A percentile compares a stretch with the other conserved stretches of the same genome.
These are phyloP conservation scores for Karstenula rhodostoma DNA, from an alignment of 2,329 filamentous ascomycete species.

Conservation along the genomic window DNA sequence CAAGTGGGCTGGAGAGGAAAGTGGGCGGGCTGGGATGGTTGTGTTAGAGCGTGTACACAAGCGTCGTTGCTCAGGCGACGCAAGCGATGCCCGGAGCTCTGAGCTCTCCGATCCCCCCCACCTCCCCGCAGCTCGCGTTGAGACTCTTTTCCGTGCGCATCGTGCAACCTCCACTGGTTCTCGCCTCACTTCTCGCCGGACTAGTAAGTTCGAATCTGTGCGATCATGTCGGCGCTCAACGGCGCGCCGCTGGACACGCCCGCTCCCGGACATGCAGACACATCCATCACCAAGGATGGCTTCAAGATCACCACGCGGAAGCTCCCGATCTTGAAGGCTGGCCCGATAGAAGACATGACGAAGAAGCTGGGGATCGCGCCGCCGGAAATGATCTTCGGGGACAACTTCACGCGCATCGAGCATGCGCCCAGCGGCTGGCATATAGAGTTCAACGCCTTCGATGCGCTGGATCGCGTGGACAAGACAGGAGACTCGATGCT, in stretches of 20 bases:
- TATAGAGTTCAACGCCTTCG: conserved; percentile 82
- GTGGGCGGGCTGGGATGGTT: conserved; percentile 11
- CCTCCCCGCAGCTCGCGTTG: conserved; percentile 1
- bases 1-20: conserved; percentile 11
- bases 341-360: conserved; percentile 86
- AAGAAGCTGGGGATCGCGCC: conserved; percentile 81
- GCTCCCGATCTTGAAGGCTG: conserved; percentile 91
- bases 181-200: conserved; percentile 7
- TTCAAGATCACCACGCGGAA: conserved; percentile 86
- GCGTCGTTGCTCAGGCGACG: conserved; percentile 24
- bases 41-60: conserved; percentile 21
- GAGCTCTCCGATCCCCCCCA: conserved; percentile 18
- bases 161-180: conserved; percentile 19
- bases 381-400: conserved; percentile 99
- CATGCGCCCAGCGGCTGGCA: conserved; percentile 80
- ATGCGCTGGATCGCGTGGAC: conserved; percentile 89
- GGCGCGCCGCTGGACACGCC: conserved; percentile 44
- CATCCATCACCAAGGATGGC: conserved; percentile 52
- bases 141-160: conserved; percentile 6
- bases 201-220: conserved; percentile 6
- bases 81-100: conserved; percentile 3
- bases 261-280: conserved; percentile 44
- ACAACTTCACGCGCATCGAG: conserved; percentile 81
- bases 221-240: conserved; percentile 39
- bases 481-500: conserved; percentile 93